Percentiles rank a stretch among this genome's conserved stretches.
phyloP scores from a whole-genome alignment of 495 filamentous ascomycete genomes.

The Aspergillus ellipticus region DNA sequence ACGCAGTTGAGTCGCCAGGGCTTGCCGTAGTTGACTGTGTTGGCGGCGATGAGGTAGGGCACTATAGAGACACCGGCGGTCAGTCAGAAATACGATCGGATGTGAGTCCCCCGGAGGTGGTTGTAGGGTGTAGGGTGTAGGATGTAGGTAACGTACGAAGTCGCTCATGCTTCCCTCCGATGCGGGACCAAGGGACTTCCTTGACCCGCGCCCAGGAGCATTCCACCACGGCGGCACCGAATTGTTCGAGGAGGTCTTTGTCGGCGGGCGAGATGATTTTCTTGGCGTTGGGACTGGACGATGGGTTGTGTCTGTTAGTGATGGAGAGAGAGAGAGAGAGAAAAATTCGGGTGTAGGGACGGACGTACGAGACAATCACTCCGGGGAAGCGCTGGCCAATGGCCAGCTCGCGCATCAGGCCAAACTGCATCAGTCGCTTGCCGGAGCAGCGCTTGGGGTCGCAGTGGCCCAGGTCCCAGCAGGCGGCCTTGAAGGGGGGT shows the following conservation, averaged over 20 bases:
- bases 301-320: not conserved
- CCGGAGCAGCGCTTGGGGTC: conserved; percentile 96
- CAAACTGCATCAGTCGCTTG: conserved; percentile 85
- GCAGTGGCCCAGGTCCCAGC: conserved; percentile 97
- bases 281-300: conserved; percentile 78
- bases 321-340: not conserved
- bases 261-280: conserved; percentile 77
- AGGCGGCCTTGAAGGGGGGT: conserved; percentile 83
- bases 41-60: conserved; percentile 93
- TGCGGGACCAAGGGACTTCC: conserved; percentile 85
- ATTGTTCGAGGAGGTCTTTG: conserved; percentile 71
- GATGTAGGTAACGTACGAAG: no score
- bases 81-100: not conserved
- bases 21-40: conserved; percentile 94
- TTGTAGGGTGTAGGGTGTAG: not conserved
- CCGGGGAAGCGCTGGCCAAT: conserved; percentile 87
- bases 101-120: no score
- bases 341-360: not conserved
- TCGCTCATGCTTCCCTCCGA: conserved; percentile 92
- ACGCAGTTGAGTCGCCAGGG: conserved; percentile 94
- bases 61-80: conserved; percentile 34
- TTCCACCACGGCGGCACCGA: conserved; percentile 93
- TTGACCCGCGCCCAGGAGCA: conserved; percentile 92
- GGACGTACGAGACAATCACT: conserved; percentile 74
- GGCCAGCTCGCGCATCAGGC: conserved; percentile 88